phyloP scores from a whole-genome alignment of 768 basidiomycete species.

The Leccinellum rugosiceps region DNA sequence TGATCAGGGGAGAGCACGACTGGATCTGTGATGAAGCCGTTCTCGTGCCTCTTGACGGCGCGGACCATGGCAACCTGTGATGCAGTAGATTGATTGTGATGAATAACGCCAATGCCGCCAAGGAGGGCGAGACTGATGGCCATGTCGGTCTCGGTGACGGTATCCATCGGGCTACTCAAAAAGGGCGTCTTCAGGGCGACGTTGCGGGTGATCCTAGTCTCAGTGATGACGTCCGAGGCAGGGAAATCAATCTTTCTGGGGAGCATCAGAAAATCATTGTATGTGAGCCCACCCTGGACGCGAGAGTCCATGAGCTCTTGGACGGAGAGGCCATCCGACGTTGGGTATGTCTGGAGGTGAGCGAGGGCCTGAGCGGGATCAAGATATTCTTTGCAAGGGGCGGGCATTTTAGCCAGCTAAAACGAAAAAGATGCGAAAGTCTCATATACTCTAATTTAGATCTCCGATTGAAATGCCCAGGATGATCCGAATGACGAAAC shows the following conservation, averaged over 20 bases:
- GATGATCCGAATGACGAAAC: neutral
- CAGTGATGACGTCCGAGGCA: conserved; percentile 73
- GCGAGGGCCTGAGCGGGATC: conserved; percentile 71
- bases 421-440: too few relatives aligned
- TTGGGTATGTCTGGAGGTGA: conserved; percentile 67
- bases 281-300: conserved; percentile 89
- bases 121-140: conserved; percentile 91
- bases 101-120: conserved; percentile 97
- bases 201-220: conserved; percentile 87
- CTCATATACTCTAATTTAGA: conserved; percentile 10
- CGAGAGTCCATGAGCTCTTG: conserved; percentile 84
- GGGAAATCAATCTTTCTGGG: conserved; percentile 96
- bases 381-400: conserved; percentile 43
- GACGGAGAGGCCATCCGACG: conserved; percentile 80
- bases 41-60: conserved; percentile 97
- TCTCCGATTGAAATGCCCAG: conserved; percentile 20
- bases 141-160: conserved; percentile 95
- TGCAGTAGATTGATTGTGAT: conserved; percentile 86
- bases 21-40: conserved; percentile 96
- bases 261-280: conserved; percentile 94
- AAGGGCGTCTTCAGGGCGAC: conserved; percentile 93
- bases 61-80: conserved; percentile 96
- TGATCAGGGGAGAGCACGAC: conserved; percentile 79
- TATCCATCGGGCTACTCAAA: conserved; percentile 99
- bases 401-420: conserved; percentile 34